Conservation (phyloP, 2,329 filamentous ascomycete species). For the Penicillium sp. region DNA sequence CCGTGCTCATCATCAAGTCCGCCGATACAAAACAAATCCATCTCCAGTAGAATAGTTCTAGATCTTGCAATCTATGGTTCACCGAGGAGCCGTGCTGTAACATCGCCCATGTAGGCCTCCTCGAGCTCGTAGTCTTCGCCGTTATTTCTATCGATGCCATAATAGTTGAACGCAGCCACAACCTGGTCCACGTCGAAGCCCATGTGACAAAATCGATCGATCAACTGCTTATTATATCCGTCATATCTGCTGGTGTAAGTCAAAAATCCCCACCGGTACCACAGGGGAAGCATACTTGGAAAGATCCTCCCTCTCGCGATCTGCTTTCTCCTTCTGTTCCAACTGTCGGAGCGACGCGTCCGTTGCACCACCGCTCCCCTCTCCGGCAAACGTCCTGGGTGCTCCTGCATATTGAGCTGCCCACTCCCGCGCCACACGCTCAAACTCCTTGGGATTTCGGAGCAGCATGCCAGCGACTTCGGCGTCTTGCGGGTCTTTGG, state of each 20-base stretch:
- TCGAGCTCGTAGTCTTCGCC: slow-evolving; percentile 86
- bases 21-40: slow-evolving; percentile 18
- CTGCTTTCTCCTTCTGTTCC: slow-evolving; percentile 58
- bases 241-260: slow-evolving; percentile 67
- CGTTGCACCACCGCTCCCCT: slow-evolving; percentile 58
- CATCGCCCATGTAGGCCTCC: slow-evolving; percentile 86
- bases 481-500: slow-evolving; percentile 94
- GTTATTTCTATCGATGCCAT: slow-evolving; percentile 78
- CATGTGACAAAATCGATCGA: slow-evolving; percentile 87
- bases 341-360: slow-evolving; percentile 60
- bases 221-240: slow-evolving; percentile 82
- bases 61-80: slow-evolving; percentile 56
- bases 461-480: slow-evolving; percentile 93
- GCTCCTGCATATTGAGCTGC: slow-evolving; percentile 82
- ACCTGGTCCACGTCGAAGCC: slow-evolving; percentile 89
- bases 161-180: slow-evolving; percentile 79
- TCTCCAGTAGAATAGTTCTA: slow-evolving; percentile 6
- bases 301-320: slow-evolving; percentile 61
- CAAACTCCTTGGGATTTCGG: slow-evolving; percentile 76
- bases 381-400: slow-evolving; percentile 61
- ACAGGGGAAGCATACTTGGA: slow-evolving; percentile 51
- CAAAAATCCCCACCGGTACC: not conserved
- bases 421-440: slow-evolving; percentile 86
- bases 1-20: slow-evolving; percentile 32
- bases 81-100: slow-evolving; percentile 82